Base-by-base conservation (phyloP, 352 stramenopile species). In the Pseudoperonospora humuli region DNA sequence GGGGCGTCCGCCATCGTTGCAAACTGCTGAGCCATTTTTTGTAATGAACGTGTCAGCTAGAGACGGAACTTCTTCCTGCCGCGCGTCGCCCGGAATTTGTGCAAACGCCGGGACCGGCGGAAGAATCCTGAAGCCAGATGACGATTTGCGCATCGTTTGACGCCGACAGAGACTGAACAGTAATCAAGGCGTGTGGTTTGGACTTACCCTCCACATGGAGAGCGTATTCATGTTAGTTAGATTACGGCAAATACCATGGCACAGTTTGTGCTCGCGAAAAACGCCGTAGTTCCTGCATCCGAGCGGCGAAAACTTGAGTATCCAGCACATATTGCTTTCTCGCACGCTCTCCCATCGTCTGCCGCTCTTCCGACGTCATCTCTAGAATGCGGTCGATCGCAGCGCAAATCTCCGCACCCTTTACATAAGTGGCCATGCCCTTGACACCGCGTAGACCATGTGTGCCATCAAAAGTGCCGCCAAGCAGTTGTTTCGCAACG, bases 361-460 rank as follows among this genome's bases (percentile, higher is more conserved):
- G 33, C 9, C 68, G 62, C 43, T 81, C 50, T 4, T 43, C 20
- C 6, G 56, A 37, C 8, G 57, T 56, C 54, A 78, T 66, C 1
- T 51, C 19, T 14, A 65, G 25, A 33, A 79, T 64, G 5, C 36
- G 29, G 23, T 81, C 65, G 4, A 83, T 54, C 1, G 61, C 60
- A 10, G 56, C 45, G 50, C 75, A 83, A 10, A 86, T 59, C 9
- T 68, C 60, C 13, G 48, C 26, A 2, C 59, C 57, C n/a, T 62
- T 53, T 2, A 80, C 70, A 13, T 55, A 53, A 0, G 60, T 68
- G 1, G 74, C 64, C 46, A 76, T 75, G 15, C 68, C 67, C n/a
- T 63, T 51, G 19, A 80, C 70, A 17, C 51, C 55, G 2, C 45
- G 44, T 23, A 82, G 53, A 11, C 54, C 66, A 28, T 79, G 49